Evolutionary conservation across 768 basidiomycete genomes (phyloP).

Genomic region (Vararia minispora): DNA sequence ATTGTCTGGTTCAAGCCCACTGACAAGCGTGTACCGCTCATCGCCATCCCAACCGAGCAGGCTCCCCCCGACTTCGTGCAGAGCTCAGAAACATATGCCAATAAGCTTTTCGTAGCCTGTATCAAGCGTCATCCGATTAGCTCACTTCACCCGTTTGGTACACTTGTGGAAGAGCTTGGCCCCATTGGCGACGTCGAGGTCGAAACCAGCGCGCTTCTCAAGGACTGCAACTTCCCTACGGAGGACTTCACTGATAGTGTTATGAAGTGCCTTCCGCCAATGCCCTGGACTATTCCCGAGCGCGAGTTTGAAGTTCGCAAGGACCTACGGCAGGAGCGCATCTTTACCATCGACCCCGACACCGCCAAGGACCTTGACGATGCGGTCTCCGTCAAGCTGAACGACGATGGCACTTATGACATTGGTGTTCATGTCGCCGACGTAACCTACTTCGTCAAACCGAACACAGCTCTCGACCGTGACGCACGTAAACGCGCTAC

Average conservation of each 20-base stretch:
- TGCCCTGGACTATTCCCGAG: conserved; percentile 91
- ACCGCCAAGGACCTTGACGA: conserved; percentile 91
- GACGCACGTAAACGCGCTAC: conserved; percentile 97
- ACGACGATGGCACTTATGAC: conserved; percentile 88
- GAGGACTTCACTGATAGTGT: conserved; percentile 96
- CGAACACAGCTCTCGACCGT: conserved; percentile 94
- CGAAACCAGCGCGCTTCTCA: conserved; percentile 92
- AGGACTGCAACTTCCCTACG: conserved; percentile 98
- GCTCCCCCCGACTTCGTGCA: conserved; percentile 95
- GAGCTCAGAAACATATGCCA: conserved; percentile 81
- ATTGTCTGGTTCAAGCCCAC: conserved; percentile 99
- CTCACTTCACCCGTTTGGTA: conserved; percentile 97
- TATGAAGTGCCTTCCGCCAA: conserved; percentile 88
- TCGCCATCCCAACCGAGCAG: conserved; percentile 98
- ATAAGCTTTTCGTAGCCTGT: conserved; percentile 92
- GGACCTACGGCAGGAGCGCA: conserved; percentile 74
- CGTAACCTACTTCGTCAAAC: conserved; percentile 90
- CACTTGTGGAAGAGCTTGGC: conserved; percentile 93
- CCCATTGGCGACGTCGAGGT: conserved; percentile 98
- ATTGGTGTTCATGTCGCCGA: conserved; percentile 95
- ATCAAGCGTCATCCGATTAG: conserved; percentile 97
- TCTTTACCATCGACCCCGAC: conserved; percentile 91
- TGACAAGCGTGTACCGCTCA: conserved; percentile 96
- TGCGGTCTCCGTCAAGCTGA: conserved; percentile 78
- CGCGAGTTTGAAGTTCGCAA: conserved; percentile 79